These are phyloP conservation scores for Meripilus lineatus DNA, from an alignment of 1,284 basidiomycete species.

Conservation along the genomic window DNA sequence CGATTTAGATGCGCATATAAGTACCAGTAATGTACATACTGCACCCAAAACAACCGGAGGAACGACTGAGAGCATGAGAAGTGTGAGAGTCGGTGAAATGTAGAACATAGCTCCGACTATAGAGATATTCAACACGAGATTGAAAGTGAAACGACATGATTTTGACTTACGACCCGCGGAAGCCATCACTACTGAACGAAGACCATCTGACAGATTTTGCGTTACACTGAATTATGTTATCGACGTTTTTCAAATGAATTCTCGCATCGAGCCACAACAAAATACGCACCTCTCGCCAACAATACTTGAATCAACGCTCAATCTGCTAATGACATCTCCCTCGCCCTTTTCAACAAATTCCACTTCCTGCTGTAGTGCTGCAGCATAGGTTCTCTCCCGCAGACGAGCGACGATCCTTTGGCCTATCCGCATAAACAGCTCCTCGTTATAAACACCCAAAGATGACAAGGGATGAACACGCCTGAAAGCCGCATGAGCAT, in stretches of 20 bases:
- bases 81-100: conserved; percentile 85
- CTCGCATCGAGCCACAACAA: not conserved
- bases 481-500: conserved; percentile 86
- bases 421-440: conserved; percentile 39
- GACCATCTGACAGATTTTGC: conserved; percentile 87
- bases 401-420: conserved; percentile 91
- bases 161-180: conserved; percentile 71
- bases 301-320: conserved; percentile 91
- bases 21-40: conserved; percentile 46
- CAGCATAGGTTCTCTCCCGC: conserved; percentile 78
- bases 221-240: conserved; percentile 57
- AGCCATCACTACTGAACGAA: conserved; percentile 85
- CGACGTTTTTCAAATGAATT: not conserved
- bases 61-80: conserved; percentile 91
- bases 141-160: not conserved
- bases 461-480: conserved; percentile 28
- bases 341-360: conserved; percentile 92
- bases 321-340: conserved; percentile 89
- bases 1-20: conserved; percentile 1
- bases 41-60: conserved; percentile 95
- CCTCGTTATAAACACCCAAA: not conserved
- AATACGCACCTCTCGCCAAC: conserved; percentile 82
- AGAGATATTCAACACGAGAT: conserved; percentile 2
- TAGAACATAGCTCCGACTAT: conserved; percentile 96
- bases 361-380: conserved; percentile 84